phyloP scores from a whole-genome alignment of 495 filamentous ascomycete species.

The Annulohypoxylon nitens region DNA sequence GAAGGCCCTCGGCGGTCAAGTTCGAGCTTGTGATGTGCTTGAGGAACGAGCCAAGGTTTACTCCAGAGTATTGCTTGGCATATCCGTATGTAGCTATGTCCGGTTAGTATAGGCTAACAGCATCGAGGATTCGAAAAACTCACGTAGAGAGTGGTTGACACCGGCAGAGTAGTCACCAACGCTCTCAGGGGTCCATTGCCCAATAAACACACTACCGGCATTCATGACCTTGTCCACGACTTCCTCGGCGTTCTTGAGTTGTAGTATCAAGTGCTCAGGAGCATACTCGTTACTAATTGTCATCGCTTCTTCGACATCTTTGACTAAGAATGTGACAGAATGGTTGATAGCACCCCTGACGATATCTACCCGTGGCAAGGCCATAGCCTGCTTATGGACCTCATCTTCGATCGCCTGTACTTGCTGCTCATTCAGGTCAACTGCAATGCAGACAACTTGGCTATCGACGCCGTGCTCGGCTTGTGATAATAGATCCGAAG shows the following conservation, averaged over 20 bases:
- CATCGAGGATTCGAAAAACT: slow-evolving; percentile 55
- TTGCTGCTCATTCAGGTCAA: slow-evolving; percentile 78
- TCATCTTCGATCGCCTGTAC: slow-evolving; percentile 89
- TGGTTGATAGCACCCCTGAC: slow-evolving; percentile 92
- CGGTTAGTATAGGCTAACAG: slow-evolving; percentile 6
- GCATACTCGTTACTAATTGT: slow-evolving; percentile 90
- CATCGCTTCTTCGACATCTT: slow-evolving; percentile 86
- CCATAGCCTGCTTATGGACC: slow-evolving; percentile 88
- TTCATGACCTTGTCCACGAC: slow-evolving; percentile 87
- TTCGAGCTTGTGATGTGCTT: slow-evolving; percentile 97
- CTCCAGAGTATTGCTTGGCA: slow-evolving; percentile 97
- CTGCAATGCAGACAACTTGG: slow-evolving; percentile 91
- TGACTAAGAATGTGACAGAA: slow-evolving; percentile 88
- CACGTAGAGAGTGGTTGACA: slow-evolving; percentile 96
- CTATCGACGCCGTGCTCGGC: slow-evolving; percentile 97
- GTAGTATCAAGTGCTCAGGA: slow-evolving; percentile 97
- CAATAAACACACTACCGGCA: slow-evolving; percentile 95
- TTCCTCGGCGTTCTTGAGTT: slow-evolving; percentile 78
- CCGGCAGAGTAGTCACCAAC: slow-evolving; percentile 98
- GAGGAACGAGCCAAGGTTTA: slow-evolving; percentile 93
- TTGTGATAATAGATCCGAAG: slow-evolving; percentile 92
- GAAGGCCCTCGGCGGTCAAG: slow-evolving; percentile 85
- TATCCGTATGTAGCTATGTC: slow-evolving; percentile 93
- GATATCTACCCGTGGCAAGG: slow-evolving; percentile 89
- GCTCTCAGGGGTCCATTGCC: slow-evolving; percentile 94